These are phyloP conservation scores for Musa itinerans DNA, from an alignment of 176 grass and related monocot genomes.

Conservation along the genomic window DNA sequence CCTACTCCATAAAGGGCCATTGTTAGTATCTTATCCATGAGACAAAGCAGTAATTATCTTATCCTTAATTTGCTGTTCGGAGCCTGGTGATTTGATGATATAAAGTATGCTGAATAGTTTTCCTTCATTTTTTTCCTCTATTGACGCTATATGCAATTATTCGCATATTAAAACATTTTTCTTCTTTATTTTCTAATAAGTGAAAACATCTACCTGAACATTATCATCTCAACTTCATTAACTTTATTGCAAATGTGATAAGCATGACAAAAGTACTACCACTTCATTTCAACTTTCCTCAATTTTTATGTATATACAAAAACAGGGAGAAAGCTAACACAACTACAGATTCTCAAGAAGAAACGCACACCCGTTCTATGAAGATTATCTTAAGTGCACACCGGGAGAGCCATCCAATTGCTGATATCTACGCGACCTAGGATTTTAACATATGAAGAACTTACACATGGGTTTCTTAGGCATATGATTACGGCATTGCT, in stretches of 20 bases:
- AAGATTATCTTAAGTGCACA: not conserved
- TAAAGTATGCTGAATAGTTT: conserved; percentile 41
- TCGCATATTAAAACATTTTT: not conserved
- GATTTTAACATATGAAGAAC: not conserved
- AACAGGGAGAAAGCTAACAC: not conserved
- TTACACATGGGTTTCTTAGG: not conserved
- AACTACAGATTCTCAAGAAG: not conserved
- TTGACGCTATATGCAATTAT: not conserved
- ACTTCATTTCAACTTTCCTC: not conserved
- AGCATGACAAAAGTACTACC: not conserved
- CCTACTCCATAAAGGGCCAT: not conserved
- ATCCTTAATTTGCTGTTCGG: conserved; percentile 75
- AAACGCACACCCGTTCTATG: not conserved
- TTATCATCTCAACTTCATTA: not conserved
- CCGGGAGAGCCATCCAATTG: not conserved
- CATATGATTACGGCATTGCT: not conserved
- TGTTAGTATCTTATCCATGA: conserved; percentile 15
- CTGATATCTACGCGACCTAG: not conserved
- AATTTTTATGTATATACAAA: not conserved
- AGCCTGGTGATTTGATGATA: conserved; percentile 62
- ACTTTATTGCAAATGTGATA: not conserved
- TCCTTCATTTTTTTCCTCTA: not conserved
- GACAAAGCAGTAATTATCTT: conserved; percentile 68
- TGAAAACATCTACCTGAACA: not conserved
- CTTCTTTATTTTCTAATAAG: no score